A percentile compares a stretch with the other conserved stretches of the same genome.
These are phyloP conservation scores for Aspergillus tamarii DNA, from an alignment of 2,329 filamentous ascomycete genomes.

Conservation along the genomic window DNA sequence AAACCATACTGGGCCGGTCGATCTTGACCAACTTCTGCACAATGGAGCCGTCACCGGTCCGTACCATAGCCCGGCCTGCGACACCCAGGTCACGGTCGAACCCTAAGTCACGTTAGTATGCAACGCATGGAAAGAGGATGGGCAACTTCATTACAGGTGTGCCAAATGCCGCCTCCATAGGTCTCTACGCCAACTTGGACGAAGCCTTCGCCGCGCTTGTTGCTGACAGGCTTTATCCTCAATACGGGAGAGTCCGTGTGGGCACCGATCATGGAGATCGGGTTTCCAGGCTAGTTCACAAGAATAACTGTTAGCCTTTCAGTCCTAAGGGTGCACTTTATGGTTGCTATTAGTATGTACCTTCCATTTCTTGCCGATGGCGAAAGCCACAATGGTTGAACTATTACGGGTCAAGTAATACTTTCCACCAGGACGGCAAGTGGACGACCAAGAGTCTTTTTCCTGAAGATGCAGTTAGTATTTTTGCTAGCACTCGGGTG, in stretches of 20 bases:
- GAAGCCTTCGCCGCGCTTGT: conserved; percentile 83
- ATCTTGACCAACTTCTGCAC: conserved; percentile 87
- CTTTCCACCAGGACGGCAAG: conserved; percentile 82
- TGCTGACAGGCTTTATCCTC: conserved; percentile 91
- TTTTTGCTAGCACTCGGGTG: neutral
- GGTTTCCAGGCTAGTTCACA: conserved; percentile 70
- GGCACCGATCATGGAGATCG: conserved; percentile 88
- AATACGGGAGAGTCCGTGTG: conserved; percentile 95
- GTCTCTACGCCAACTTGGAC: conserved; percentile 95
- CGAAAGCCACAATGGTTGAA: conserved; percentile 90
- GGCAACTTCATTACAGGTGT: conserved; percentile 64
- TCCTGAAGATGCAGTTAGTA: conserved; percentile 55
- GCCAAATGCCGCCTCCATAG: conserved; percentile 96
- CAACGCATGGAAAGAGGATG: neutral
- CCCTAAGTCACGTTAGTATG: conserved; percentile 51
- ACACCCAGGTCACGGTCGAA: conserved; percentile 94
- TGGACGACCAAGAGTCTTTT: conserved; percentile 82
- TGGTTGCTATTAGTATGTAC: conserved; percentile 29
- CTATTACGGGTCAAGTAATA: conserved; percentile 95
- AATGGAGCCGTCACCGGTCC: conserved; percentile 71
- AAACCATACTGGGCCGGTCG: conserved; percentile 68
- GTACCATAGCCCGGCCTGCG: conserved; percentile 84
- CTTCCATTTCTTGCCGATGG: conserved; percentile 86
- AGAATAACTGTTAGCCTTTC: conserved; percentile 1
- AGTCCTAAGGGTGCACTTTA: neutral